These are phyloP conservation scores for Schwanniomyces vanrijiae DNA, from an alignment of 805 yeast genomes.

Conservation along the genomic window DNA sequence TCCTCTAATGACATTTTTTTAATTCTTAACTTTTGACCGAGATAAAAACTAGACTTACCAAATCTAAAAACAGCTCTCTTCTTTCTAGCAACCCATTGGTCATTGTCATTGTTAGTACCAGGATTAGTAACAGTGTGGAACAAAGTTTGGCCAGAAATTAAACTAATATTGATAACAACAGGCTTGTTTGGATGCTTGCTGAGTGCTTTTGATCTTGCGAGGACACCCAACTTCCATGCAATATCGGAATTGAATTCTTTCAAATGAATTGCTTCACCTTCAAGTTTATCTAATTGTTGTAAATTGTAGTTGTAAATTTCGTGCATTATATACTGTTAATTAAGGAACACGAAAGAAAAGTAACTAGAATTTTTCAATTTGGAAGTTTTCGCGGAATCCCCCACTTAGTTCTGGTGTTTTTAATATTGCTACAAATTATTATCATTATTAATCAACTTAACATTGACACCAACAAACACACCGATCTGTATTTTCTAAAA, in stretches of 20 bases:
- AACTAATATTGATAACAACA: constrained; percentile 49
- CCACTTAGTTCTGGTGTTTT: not conserved
- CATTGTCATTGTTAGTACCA: constrained; percentile 50
- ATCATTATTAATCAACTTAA: too few species aligned
- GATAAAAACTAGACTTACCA: constrained; percentile 46
- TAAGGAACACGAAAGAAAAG: not conserved
- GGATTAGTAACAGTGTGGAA: constrained; percentile 43
- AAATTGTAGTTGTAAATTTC: constrained; percentile 14
- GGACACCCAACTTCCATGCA: constrained; percentile 48
- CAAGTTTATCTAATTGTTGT: constrained; percentile 20
- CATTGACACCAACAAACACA: too few species aligned
- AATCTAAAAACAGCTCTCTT: constrained; percentile 48
- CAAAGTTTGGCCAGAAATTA: constrained; percentile 44
- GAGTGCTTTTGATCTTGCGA: constrained; percentile 37
- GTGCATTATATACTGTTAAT: not conserved
- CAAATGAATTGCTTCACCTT: constrained; percentile 18
- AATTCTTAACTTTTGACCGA: constrained; percentile 43
- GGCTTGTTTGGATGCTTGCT: constrained; percentile 25
- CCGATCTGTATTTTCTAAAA: too few species aligned
- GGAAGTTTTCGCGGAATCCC: not conserved
- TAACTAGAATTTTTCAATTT: not conserved
- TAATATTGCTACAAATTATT: not conserved
- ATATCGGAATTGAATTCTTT: constrained; percentile 29
- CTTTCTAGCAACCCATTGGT: constrained; percentile 53
- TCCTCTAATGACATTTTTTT: constrained; percentile 38